Base-by-base conservation (phyloP, 306 rosid genomes). In the Ceratonia siliqua region DNA sequence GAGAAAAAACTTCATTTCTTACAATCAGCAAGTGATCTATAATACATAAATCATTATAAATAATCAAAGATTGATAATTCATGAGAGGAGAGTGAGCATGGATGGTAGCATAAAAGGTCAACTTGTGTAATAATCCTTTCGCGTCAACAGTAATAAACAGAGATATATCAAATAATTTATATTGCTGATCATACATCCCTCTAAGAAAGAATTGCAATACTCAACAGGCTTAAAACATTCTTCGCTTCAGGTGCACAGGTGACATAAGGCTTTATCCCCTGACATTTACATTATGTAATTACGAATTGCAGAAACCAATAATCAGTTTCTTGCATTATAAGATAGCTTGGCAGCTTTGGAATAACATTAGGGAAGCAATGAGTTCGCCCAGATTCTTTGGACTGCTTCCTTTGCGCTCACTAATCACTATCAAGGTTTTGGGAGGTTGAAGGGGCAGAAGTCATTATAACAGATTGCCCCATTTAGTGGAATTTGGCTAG, bases 201-300 rank as follows among this genome's bases (percentile, higher is more conserved):
- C 42, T n/a, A n/a, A 5, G 59, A 22, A 36, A 36, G 53, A 72
- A 78, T 30, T 42, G 68, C 28, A 39, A 70, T 22, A 28, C 45
- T 9, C 15, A 61, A 36, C 17, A 3, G 45, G 54, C 38, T 62
- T 20, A 62, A 61, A 6, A 71, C 22, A 68, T 25, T n/a, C 41
- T 52, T 20, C n/a, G 9, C 30, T 32, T 42, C 72, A 63, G 18
- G 6, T 25, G 15, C 45, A 50, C 32, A 50, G 4, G 32, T 46
- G 38, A 24, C 2, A 61, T 8, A 4, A 39, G 48, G 8, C 12
- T 32, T 8, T 0, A 32, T 67, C 20, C 72, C 42, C 42, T 18
- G 8, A 11, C 52, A 22, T 12, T 11, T 38, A 10, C 20, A 20
- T 30, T 32, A 22, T 2, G 14, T 41, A 28, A 1, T 11, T 41